A percentile compares a stretch with the other conserved stretches of the same genome.
These are phyloP conservation scores for Arthrobotrys conoides DNA, from an alignment of 2,329 filamentous ascomycete genomes.

Conservation along the genomic window DNA sequence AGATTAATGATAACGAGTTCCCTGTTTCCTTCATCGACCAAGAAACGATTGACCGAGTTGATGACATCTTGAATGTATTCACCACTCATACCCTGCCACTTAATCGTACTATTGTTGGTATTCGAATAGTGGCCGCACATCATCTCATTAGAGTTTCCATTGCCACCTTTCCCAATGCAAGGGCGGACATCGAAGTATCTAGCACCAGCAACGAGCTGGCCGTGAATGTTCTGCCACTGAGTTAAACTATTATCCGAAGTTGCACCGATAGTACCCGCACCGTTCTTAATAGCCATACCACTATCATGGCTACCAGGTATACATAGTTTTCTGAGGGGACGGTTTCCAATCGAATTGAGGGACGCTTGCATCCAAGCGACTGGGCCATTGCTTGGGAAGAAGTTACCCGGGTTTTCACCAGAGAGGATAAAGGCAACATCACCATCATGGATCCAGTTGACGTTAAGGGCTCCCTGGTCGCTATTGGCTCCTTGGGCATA, in stretches of 20 bases:
- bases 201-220: constrained; percentile 69
- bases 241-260: constrained; percentile 68
- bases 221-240: constrained; percentile 69
- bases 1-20: constrained; percentile 70
- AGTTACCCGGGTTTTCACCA: constrained; percentile 64
- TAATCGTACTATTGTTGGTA: constrained; percentile 62
- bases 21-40: constrained; percentile 66
- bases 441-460: constrained; percentile 66
- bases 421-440: constrained; percentile 67
- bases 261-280: constrained; percentile 66
- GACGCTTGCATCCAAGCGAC: constrained; percentile 68
- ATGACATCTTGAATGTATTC: constrained; percentile 69
- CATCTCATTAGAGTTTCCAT: constrained; percentile 64
- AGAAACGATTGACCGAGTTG: constrained; percentile 69
- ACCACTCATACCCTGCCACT: constrained; percentile 69
- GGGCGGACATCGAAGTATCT: constrained; percentile 71
- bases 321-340: constrained; percentile 69
- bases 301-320: constrained; percentile 71
- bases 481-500: constrained; percentile 17
- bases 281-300: constrained; percentile 69
- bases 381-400: constrained; percentile 66
- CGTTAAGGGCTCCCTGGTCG: constrained; percentile 61
- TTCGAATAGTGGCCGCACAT: constrained; percentile 68
- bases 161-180: constrained; percentile 66
- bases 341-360: constrained; percentile 66